phyloP scores from a whole-genome alignment of 2,329 filamentous ascomycete genomes.

The Calonectria ilicicola region DNA sequence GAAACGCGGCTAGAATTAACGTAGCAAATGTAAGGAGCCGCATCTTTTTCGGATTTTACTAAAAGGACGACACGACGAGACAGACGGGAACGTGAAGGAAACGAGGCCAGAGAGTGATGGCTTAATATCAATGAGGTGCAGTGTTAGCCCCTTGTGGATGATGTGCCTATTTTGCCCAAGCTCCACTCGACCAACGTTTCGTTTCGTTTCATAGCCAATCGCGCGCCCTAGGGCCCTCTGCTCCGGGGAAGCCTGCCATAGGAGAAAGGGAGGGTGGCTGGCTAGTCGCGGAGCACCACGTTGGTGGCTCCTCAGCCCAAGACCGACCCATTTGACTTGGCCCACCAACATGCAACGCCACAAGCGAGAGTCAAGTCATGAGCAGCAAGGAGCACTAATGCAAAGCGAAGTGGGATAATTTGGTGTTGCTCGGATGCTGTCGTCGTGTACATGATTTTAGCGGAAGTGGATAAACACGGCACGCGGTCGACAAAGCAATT shows the following conservation, averaged over 20 bases:
- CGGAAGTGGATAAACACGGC: neutral
- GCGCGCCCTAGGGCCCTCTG: neutral
- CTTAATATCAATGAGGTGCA: constrained; percentile 3
- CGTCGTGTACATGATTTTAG: neutral
- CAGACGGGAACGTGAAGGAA: neutral
- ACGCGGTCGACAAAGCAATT: neutral
- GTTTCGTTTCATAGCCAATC: neutral
- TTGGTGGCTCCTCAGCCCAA: neutral
- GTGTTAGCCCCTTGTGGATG: neutral
- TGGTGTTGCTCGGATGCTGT: neutral
- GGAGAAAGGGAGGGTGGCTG: neutral
- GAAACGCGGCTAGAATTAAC: constrained; percentile 26
- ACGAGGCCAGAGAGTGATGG: neutral
- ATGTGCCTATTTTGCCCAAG: neutral
- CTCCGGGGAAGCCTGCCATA: neutral
- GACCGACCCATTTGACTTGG: neutral
- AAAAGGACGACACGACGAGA: neutral
- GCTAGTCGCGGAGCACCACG: neutral
- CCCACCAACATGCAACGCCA: neutral
- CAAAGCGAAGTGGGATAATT: neutral
- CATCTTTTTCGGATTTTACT: constrained; percentile 12
- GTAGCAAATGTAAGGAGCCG: constrained; percentile 12
- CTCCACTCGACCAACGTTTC: neutral
- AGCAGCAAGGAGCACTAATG: neutral
- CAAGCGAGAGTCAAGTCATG: neutral